Percentiles rank a stretch among this genome's conserved stretches.
Conservation (phyloP, 1,284 basidiomycete genomes). For the Macrocystidia cucumis region DNA sequence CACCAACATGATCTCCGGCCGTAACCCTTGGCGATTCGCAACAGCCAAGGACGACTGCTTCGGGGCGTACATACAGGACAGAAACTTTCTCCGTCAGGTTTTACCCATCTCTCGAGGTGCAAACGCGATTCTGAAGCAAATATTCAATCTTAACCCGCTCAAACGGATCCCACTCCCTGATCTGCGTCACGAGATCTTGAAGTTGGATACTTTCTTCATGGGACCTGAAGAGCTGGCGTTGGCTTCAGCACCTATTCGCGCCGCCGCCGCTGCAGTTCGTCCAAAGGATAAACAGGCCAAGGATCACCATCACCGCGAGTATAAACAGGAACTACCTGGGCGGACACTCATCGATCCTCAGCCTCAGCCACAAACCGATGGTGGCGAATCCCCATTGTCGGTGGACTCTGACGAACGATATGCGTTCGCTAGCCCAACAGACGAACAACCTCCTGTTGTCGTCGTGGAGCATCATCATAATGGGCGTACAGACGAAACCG, state of each 20-base stretch:
- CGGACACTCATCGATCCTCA: neutral
- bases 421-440: slow-evolving; percentile 24
- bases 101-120: slow-evolving; percentile 63
- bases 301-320: neutral
- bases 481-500: slow-evolving; percentile 6
- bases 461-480: no score
- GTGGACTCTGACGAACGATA: slow-evolving; percentile 26
- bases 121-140: slow-evolving; percentile 46
- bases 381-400: slow-evolving; percentile 12
- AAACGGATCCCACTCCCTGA: slow-evolving; percentile 55
- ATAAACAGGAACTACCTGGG: slow-evolving; percentile 3
- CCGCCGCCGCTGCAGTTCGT: slow-evolving; percentile 12
- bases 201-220: slow-evolving; percentile 64
- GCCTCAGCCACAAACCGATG: neutral
- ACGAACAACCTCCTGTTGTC: slow-evolving; percentile 15
- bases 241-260: slow-evolving; percentile 20
- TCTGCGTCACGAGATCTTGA: slow-evolving; percentile 49
- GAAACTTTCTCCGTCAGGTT: slow-evolving; percentile 60
- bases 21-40: slow-evolving; percentile 86
- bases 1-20: slow-evolving; percentile 81
- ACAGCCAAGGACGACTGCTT: slow-evolving; percentile 68
- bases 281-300: slow-evolving; percentile 4
- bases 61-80: slow-evolving; percentile 58
- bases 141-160: slow-evolving; percentile 48
- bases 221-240: slow-evolving; percentile 38